Evolutionary conservation across 2,329 filamentous ascomycete genomes (phyloP), one percentile per base, ranked within the genome.

Genomic region (Cladorrhinum sp.): DNA sequence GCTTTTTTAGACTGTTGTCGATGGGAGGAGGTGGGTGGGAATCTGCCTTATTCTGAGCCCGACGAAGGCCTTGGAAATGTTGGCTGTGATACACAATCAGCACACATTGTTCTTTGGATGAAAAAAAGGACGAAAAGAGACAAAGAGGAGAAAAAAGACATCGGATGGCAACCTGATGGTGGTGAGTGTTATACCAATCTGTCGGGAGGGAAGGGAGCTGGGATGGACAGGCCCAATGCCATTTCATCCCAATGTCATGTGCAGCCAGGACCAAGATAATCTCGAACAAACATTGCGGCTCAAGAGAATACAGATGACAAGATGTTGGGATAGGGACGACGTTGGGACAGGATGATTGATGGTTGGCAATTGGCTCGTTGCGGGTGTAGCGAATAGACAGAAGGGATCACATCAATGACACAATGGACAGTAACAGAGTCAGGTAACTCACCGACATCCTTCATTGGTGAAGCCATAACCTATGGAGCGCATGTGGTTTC

Each of bases 381-480:
- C 36, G 36, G 3, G 10, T 20, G 7, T 46, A 5, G 7, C 42
- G 18, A 18, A 46, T 18, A 46, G 3, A 46, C 42, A 56, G 14
- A 24, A 26, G 16, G 36, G 21, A 24, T 30, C 10, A 33, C 26
- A 33, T 8, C 16, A 26, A 48, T 14, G 8, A 58, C 23, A 26
- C 39, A 46, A 59, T 36, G 52, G 30, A 24, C 30, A 51, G 53
- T 48, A 55, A 51, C 23, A 58, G 5, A 51, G 57, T 18, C 24
- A 48, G 33, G 21, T 46, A 46, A 81, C 83, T 75, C 75, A 86
- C 83, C 84, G 82, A 66, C 84, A 86, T 67, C 84, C 84, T 70
- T 86, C 83, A 75, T 86, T 86, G 18, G 84, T 86, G 71, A 86
- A 86, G 72, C 82, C 82, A 67, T 86, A 86, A 59, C 84, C 83